These are phyloP conservation scores for Penicillium crustosum DNA, from an alignment of 2,329 filamentous ascomycete species.

Conservation along the genomic window DNA sequence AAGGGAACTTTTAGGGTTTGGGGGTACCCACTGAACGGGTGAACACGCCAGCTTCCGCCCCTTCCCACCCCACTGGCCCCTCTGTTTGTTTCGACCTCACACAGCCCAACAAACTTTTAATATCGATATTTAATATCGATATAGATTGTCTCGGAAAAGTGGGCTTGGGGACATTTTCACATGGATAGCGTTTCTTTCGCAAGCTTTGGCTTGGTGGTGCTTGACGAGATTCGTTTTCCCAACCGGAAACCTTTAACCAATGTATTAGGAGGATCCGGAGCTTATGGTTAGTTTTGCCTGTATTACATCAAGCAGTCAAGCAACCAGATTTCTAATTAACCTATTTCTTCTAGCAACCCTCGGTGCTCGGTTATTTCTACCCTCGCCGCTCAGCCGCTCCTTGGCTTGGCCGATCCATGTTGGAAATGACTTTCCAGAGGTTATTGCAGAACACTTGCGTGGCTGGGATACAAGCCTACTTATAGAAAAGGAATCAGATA, in stretches of 20 bases:
- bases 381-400: conserved; percentile 12
- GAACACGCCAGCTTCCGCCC: too few relatives aligned
- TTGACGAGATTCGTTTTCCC: conserved; percentile 38
- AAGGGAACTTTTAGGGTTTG: too few relatives aligned
- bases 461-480: conserved; percentile 19
- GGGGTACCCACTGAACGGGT: too few relatives aligned
- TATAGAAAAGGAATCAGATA: conserved; percentile 9
- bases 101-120: not conserved
- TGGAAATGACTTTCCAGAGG: conserved; percentile 27
- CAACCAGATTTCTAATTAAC: not conserved
- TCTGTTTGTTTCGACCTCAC: not conserved
- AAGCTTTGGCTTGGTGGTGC: conserved; percentile 37
- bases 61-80: too few relatives aligned
- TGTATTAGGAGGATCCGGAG: conserved; percentile 36
- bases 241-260: conserved; percentile 24
- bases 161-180: not conserved
- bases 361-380: conserved; percentile 29
- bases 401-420: conserved; percentile 27
- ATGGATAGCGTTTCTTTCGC: conserved; percentile 26
- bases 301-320: not conserved
- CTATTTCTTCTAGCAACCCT: conserved; percentile 19
- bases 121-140: not conserved
- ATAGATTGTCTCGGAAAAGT: not conserved
- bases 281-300: conserved; percentile 24
- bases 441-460: conserved; percentile 10